Conservation (phyloP, 495 filamentous ascomycete genomes). For the Penicillium arizonense region DNA sequence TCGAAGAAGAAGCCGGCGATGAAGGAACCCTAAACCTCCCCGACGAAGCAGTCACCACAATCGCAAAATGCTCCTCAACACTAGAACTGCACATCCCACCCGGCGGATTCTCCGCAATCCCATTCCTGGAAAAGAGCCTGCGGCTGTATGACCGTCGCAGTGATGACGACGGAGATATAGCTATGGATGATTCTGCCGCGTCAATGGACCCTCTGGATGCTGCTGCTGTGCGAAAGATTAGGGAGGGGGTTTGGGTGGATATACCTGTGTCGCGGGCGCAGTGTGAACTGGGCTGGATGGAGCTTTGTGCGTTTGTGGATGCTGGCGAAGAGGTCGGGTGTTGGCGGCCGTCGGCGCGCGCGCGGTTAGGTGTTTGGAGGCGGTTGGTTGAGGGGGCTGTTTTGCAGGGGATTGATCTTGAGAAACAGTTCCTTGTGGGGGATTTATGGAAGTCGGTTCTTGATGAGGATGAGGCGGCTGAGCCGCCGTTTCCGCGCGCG, state of each 20-base stretch:
- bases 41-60: conserved; percentile 48
- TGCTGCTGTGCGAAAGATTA: conserved; percentile 8
- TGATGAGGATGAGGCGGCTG: conserved; percentile 35
- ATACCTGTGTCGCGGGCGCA: conserved; percentile 44
- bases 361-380: conserved; percentile 46
- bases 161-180: conserved; percentile 19
- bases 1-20: conserved; percentile 23
- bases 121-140: conserved; percentile 35
- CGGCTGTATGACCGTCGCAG: conserved; percentile 30
- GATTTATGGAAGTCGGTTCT: conserved; percentile 49
- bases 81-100: conserved; percentile 56
- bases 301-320: conserved; percentile 49
- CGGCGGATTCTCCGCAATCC: conserved; percentile 32
- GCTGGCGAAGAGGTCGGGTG: conserved; percentile 16
- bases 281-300: conserved; percentile 47
- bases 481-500: conserved; percentile 35
- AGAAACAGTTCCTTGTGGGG: conserved; percentile 44
- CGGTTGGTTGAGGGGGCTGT: conserved; percentile 44
- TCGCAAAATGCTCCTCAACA: conserved; percentile 72
- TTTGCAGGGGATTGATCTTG: conserved; percentile 43
- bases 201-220: neutral
- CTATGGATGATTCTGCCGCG: conserved; percentile 11
- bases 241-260: conserved; percentile 36
- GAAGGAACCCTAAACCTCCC: conserved; percentile 31
- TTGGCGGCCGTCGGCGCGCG: conserved; percentile 42